Conservation (phyloP, 2,329 filamentous ascomycete species). For the Botryosphaeria dothidea region DNA sequence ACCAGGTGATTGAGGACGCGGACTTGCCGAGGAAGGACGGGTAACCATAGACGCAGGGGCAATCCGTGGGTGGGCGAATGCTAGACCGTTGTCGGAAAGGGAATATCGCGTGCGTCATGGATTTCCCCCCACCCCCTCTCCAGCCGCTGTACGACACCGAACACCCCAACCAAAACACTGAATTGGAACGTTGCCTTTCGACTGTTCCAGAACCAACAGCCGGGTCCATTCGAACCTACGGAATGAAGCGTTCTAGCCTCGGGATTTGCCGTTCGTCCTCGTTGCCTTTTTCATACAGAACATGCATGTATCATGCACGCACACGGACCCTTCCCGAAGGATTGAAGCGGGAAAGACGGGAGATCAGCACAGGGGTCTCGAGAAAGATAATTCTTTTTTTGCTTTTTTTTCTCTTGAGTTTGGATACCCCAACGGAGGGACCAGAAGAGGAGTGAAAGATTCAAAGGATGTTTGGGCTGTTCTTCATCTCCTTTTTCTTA, state of each 20-base stretch:
- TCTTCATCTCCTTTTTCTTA: too few relatives aligned
- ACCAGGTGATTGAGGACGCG: background rate
- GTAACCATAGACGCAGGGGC: background rate
- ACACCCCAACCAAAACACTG: background rate
- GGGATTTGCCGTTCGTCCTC: background rate
- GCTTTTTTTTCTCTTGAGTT: background rate
- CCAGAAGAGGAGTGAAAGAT: background rate
- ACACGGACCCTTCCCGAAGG: background rate
- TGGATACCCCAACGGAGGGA: background rate
- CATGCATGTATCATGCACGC: background rate
- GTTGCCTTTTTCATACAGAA: background rate
- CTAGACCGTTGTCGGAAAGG: slow-evolving; percentile 5
- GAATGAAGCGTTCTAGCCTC: background rate
- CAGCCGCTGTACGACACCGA: background rate
- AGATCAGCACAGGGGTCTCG: background rate
- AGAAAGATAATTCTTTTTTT: too few relatives aligned
- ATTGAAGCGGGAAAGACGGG: background rate
- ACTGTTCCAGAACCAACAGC: background rate
- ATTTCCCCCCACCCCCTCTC: background rate
- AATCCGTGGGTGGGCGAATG: background rate
- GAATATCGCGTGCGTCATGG: slow-evolving; percentile 8
- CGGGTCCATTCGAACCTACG: too few relatives aligned
- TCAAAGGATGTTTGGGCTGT: too few relatives aligned
- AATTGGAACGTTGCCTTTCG: background rate
- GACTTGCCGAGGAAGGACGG: background rate